Conservation (phyloP, 371 early-diverging fungal species). For the Mortierella sp. region DNA sequence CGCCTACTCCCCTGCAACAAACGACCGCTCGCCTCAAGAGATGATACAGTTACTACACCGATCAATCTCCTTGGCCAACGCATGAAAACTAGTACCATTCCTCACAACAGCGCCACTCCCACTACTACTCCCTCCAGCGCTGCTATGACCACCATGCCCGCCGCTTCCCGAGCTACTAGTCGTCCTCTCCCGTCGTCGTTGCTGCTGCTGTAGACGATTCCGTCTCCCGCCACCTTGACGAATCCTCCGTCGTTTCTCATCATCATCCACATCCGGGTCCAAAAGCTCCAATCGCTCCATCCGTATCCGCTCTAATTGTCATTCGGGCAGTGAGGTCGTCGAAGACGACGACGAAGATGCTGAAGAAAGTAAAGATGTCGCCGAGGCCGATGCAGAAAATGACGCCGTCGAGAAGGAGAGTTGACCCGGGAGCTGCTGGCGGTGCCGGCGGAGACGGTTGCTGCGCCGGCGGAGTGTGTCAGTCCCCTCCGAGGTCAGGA, state of each 20-base stretch:
- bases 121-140: neutral
- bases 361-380: constrained; percentile 1
- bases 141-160: neutral
- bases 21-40: neutral
- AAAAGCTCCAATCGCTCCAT: constrained; percentile 18
- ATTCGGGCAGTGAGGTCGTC: constrained; percentile 13
- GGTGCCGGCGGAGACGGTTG: neutral
- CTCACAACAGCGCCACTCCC: neutral
- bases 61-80: constrained; percentile 8
- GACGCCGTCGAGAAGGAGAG: neutral
- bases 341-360: constrained; percentile 9
- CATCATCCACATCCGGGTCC: constrained; percentile 10
- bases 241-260: constrained; percentile 15
- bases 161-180: neutral
- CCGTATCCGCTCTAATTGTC: constrained; percentile 46
- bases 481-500: neutral
- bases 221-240: neutral
- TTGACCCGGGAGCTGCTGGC: too few relatives aligned
- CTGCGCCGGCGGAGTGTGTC: neutral
- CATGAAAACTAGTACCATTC: neutral
- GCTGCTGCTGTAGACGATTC: neutral
- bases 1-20: neutral
- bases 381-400: neutral
- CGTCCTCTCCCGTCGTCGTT: neutral
- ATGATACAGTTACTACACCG: constrained; percentile 23